Percentiles rank a stretch among this genome's conserved stretches.
phyloP scores from a whole-genome alignment of 495 filamentous ascomycete species.

The Margaritispora aquatica region DNA sequence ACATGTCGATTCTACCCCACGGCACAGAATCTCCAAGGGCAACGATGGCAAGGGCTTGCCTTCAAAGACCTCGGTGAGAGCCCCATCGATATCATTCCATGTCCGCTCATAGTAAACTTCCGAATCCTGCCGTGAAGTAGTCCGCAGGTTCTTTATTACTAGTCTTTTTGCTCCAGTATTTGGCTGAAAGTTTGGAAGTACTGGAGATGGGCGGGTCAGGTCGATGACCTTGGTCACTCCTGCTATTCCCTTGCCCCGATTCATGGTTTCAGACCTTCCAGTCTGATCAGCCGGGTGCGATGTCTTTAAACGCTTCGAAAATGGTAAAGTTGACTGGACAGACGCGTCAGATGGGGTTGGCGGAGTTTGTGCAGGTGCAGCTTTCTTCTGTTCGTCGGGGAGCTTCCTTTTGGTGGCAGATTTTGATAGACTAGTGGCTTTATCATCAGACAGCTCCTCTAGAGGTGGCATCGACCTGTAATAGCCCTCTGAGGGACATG shows the following conservation, averaged over 20 bases:
- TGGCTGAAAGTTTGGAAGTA: slow-evolving; percentile 44
- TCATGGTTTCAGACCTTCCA: slow-evolving; percentile 11
- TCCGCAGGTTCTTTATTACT: slow-evolving; percentile 78
- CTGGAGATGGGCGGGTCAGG: slow-evolving; percentile 14
- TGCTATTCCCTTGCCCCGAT: slow-evolving; percentile 4
- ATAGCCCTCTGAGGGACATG: slow-evolving; percentile 19
- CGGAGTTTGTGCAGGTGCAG: background rate
- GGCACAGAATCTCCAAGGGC: slow-evolving; percentile 82
- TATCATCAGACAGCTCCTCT: slow-evolving; percentile 13
- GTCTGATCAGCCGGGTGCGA: slow-evolving; percentile 6
- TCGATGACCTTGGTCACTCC: slow-evolving; percentile 9
- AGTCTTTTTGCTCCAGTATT: slow-evolving; percentile 70
- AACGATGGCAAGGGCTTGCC: slow-evolving; percentile 46
- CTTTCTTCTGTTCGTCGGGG: slow-evolving; percentile 2
- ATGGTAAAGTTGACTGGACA: background rate
- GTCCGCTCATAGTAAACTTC: slow-evolving; percentile 67
- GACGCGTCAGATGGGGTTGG: background rate
- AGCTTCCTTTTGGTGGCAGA: slow-evolving; percentile 13
- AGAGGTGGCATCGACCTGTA: slow-evolving; percentile 22
- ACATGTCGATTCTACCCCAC: slow-evolving; percentile 85
- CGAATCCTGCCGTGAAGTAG: slow-evolving; percentile 47
- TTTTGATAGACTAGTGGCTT: slow-evolving; percentile 1
- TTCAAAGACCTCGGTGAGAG: slow-evolving; percentile 65
- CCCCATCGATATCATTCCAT: slow-evolving; percentile 64
- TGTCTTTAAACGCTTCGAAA: slow-evolving; percentile 19